A percentile compares a stretch with the other conserved stretches of the same genome.
phyloP scores from a whole-genome alignment of 2,329 filamentous ascomycete genomes.

The Lachnellula arida region DNA sequence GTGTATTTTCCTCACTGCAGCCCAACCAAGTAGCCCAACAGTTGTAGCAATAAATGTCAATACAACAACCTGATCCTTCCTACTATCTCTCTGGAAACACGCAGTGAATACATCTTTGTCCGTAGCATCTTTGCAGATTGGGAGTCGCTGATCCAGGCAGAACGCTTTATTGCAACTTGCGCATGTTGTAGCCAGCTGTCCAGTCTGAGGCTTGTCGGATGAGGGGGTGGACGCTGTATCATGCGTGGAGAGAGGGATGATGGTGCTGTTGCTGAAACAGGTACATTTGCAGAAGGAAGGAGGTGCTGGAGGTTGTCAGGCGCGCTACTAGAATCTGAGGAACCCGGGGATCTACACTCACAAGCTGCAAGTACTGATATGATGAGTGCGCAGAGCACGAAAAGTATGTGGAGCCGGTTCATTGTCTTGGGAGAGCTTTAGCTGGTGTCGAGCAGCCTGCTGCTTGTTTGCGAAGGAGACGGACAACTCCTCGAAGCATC shows the following conservation, averaged over 20 bases:
- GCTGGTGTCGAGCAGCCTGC: neutral
- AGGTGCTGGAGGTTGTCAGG: constrained; percentile 42
- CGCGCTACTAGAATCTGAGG: neutral
- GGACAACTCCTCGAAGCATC: neutral
- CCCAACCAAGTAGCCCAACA: constrained; percentile 55
- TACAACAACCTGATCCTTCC: constrained; percentile 63
- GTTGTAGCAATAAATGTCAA: constrained; percentile 60
- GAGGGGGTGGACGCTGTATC: constrained; percentile 14
- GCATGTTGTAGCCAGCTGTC: constrained; percentile 45
- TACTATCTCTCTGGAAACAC: constrained; percentile 63
- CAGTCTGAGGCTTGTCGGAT: constrained; percentile 14
- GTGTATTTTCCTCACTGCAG: constrained; percentile 46
- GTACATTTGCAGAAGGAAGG: constrained; percentile 67
- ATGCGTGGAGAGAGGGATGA: constrained; percentile 50
- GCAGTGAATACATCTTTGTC: constrained; percentile 58
- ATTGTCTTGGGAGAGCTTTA: constrained; percentile 7
- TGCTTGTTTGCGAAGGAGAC: neutral
- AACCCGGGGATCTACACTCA: constrained; percentile 13
- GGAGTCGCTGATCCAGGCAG: constrained; percentile 54
- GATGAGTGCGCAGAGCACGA: constrained; percentile 24
- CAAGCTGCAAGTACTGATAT: constrained; percentile 24
- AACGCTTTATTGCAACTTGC: constrained; percentile 61
- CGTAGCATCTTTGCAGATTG: constrained; percentile 58
- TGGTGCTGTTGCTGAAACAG: constrained; percentile 65
- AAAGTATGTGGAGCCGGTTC: constrained; percentile 17